Percentiles rank a stretch among this genome's conserved stretches.
phyloP scores from a whole-genome alignment of 345 rosid species.

The Linum lewisii region DNA sequence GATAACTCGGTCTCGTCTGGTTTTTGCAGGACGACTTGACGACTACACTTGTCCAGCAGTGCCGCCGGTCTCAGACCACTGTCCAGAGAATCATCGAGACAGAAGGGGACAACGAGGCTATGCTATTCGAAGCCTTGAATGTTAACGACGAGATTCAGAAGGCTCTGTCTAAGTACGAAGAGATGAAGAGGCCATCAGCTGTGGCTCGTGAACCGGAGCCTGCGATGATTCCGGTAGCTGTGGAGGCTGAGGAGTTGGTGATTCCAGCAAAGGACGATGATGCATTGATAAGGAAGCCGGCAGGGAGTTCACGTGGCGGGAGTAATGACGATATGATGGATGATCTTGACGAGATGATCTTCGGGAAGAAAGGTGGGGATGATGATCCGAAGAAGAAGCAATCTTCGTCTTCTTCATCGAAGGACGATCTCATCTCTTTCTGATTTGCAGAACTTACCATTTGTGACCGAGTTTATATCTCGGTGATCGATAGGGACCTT shows the following conservation, averaged over 20 bases:
- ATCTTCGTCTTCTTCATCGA: slow-evolving; percentile 43
- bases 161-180: slow-evolving; percentile 61
- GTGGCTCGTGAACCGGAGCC: slow-evolving; percentile 49
- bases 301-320: slow-evolving; percentile 40
- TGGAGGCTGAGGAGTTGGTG: slow-evolving; percentile 72
- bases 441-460: slow-evolving; percentile 10
- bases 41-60: slow-evolving; percentile 60
- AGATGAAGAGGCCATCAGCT: slow-evolving; percentile 43
- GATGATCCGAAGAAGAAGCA: slow-evolving; percentile 49
- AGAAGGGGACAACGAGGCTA: slow-evolving; percentile 69
- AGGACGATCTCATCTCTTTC: slow-evolving; percentile 71
- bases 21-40: slow-evolving; percentile 66
- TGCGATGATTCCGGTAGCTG: slow-evolving; percentile 81
- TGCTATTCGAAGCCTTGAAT: slow-evolving; percentile 86
- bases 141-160: slow-evolving; percentile 85
- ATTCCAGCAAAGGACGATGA: slow-evolving; percentile 47
- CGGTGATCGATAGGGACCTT: no score
- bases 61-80: slow-evolving; percentile 48
- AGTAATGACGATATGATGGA: slow-evolving; percentile 84
- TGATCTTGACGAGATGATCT: slow-evolving; percentile 95
- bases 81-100: slow-evolving; percentile 77
- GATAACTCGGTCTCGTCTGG: slow-evolving; percentile 12
- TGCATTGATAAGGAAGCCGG: slow-evolving; percentile 63
- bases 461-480: no score
- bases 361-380: slow-evolving; percentile 65